These are phyloP conservation scores for Rhynchosporium secalis DNA, from an alignment of 2,329 filamentous ascomycete genomes.

Conservation along the genomic window DNA sequence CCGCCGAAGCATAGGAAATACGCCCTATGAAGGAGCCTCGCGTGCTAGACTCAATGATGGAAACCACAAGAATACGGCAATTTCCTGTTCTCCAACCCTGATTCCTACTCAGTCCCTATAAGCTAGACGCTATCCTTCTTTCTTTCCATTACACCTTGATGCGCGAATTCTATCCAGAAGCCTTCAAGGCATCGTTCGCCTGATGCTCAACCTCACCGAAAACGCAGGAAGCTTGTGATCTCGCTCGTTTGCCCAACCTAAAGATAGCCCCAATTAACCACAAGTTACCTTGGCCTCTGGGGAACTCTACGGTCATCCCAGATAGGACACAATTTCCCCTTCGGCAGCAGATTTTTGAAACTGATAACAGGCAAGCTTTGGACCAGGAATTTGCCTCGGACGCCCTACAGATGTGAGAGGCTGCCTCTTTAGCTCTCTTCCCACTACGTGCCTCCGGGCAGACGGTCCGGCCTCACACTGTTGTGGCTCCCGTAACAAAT, in stretches of 20 bases:
- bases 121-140: background rate
- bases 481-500: background rate
- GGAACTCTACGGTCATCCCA: background rate
- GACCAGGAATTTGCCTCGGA: background rate
- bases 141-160: background rate
- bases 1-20: background rate
- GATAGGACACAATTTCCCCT: background rate
- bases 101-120: background rate
- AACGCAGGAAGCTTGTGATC: background rate
- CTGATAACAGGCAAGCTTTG: background rate
- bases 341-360: too few species aligned
- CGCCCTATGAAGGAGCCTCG: background rate
- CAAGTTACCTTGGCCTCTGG: background rate
- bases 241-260: conserved; percentile 1
- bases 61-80: too few species aligned
- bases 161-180: background rate
- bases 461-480: background rate
- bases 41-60: background rate
- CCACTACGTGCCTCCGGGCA: background rate
- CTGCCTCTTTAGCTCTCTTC: background rate
- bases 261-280: background rate
- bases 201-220: background rate
- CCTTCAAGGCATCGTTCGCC: background rate
- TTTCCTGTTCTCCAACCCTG: background rate
- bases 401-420: background rate